Evolutionary conservation across 257 asterid genomes (phyloP).

Genomic region (Solanum ahanhuiri): DNA sequence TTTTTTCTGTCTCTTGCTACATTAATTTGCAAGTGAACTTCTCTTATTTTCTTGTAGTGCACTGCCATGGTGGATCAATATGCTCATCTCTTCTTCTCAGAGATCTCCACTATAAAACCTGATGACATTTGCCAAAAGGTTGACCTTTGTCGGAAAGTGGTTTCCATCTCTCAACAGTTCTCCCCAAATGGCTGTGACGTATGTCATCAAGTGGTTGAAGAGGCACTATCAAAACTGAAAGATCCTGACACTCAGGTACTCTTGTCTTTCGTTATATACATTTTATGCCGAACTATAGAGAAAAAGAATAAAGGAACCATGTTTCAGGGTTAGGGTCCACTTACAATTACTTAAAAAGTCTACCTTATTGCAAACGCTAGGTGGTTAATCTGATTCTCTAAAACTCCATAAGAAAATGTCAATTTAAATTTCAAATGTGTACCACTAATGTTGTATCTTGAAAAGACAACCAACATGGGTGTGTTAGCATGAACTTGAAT

Average conservation of each 20-base stretch:
- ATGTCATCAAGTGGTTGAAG: constrained; percentile 58
- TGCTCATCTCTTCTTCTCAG: constrained; percentile 75
- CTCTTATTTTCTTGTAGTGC: constrained; percentile 44
- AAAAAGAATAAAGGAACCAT: neutral
- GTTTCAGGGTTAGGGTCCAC: neutral
- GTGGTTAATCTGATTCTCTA: neutral
- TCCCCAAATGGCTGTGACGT: constrained; percentile 56
- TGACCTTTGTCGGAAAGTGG: constrained; percentile 44
- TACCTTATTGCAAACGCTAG: neutral
- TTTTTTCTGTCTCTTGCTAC: neutral
- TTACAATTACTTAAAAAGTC: neutral
- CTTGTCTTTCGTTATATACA: neutral
- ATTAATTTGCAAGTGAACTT: neutral
- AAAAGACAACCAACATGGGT: neutral
- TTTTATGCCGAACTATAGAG: neutral
- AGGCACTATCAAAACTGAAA: constrained; percentile 68
- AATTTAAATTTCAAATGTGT: neutral
- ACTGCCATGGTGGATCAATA: constrained; percentile 67
- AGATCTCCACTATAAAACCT: constrained; percentile 47
- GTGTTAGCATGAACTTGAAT: neutral
- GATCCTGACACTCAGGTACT: constrained; percentile 91
- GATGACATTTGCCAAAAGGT: constrained; percentile 51
- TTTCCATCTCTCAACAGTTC: constrained; percentile 23
- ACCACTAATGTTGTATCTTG: neutral
- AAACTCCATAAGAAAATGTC: neutral